Percentiles rank a stretch among this genome's conserved stretches.
phyloP scores from a whole-genome alignment of 495 filamentous ascomycete genomes.

The Aspergillus egyptiacus region DNA sequence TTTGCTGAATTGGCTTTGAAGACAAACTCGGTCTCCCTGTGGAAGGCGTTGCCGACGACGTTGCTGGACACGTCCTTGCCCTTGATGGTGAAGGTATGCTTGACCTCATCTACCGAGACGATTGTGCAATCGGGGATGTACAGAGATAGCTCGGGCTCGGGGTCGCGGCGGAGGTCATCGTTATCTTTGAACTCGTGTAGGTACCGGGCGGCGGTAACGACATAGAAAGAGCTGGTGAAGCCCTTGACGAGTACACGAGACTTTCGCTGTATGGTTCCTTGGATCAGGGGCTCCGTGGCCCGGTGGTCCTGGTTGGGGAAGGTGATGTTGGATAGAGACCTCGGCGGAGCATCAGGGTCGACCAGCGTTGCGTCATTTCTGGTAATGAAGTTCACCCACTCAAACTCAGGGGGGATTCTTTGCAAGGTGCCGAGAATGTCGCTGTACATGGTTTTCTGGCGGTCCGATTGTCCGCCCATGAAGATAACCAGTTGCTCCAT shows the following conservation, averaged over 20 bases:
- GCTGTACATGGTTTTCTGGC: slow-evolving; percentile 67
- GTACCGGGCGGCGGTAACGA: slow-evolving; percentile 77
- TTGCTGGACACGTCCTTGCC: slow-evolving; percentile 76
- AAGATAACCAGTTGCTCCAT: slow-evolving; percentile 74
- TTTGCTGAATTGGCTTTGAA: slow-evolving; percentile 69
- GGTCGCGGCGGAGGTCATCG: slow-evolving; percentile 77
- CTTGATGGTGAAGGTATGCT: slow-evolving; percentile 92
- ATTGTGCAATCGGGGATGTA: slow-evolving; percentile 88
- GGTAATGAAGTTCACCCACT: slow-evolving; percentile 78
- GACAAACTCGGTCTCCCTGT: slow-evolving; percentile 55
- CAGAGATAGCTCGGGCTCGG: slow-evolving; percentile 76
- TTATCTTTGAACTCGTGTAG: slow-evolving; percentile 94
- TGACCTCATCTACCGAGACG: slow-evolving; percentile 65
- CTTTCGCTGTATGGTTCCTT: slow-evolving; percentile 83
- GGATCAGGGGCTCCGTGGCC: slow-evolving; percentile 74
- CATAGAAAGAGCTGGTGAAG: slow-evolving; percentile 79
- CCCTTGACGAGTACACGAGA: slow-evolving; percentile 70
- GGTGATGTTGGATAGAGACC: slow-evolving; percentile 61
- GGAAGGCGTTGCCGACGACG: slow-evolving; percentile 53
- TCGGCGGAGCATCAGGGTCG: slow-evolving; percentile 66
- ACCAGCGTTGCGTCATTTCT: slow-evolving; percentile 68
- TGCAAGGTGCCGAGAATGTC: slow-evolving; percentile 77
- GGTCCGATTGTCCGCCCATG: slow-evolving; percentile 73
- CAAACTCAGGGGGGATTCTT: slow-evolving; percentile 80
- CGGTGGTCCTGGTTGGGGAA: slow-evolving; percentile 87